Base-by-base conservation (phyloP, 2,329 filamentous ascomycete genomes). In the Pseudogymnoascus sp. region DNA sequence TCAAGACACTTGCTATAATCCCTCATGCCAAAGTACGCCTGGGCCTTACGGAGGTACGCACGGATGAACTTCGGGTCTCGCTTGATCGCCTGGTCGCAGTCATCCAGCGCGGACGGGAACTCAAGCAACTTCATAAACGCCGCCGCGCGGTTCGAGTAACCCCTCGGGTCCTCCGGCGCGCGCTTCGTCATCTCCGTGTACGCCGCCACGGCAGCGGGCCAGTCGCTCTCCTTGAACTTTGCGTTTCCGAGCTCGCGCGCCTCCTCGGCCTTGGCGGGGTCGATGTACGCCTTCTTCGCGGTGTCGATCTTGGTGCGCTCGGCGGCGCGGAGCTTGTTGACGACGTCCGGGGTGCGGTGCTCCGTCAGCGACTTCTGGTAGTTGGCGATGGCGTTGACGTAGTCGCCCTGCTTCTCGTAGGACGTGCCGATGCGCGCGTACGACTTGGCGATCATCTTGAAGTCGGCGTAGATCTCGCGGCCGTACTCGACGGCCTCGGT, bases 381-480 rank as follows among this genome's bases (percentile, higher is more conserved):
- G 79, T 90, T 90, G 67, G 90, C 86, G 65, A 99, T 84, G 22
- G 95, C 94, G 63, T 87, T 84, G 60, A 82, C 74, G 9, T 94
- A 78, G 68, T 97, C 88, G 66, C 89, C 90, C 72, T 88, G 77
- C 78, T 91, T 96, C 81, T 99, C 94, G 73, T 97, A 91, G 0
- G 93, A 86, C n/a, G 86, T 84, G 65, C 94, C 94, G 67, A 99
- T 96, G 68, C 94, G 91, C 38, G 92, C 91, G 70, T 94, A 97
- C n/a, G 93, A 90, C 85, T 97, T 97, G 72, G 95, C 92, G 67
- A 99, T 93, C 71, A 92, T 82, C 84, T 99, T 99, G 81, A 97
- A 99, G 77, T 99, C 94, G 65, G 94, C 92, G 61, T 91, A 88
- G 68, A 95, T 86, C 69, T 88, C 83, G 62, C 94, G 90, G 61